Evolutionary conservation across 345 rosid genomes (phyloP), one percentile per base, ranked within the genome.

Genomic region (Arabidopsis arenosa): DNA sequence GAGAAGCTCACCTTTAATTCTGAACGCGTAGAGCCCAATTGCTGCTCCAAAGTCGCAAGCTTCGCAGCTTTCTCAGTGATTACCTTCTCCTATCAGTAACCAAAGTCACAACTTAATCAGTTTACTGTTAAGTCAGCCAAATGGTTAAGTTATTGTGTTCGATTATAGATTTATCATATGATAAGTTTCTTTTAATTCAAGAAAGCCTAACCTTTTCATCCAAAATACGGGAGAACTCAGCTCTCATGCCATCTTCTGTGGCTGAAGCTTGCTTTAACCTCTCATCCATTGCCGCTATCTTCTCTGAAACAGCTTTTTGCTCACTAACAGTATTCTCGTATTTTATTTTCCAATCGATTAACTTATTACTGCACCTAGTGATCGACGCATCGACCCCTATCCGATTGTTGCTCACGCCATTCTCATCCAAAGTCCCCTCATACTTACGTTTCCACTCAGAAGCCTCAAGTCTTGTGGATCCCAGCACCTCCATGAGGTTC

Each of bases 391-490:
- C 68, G 32, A 55, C 64, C 7, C 63, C 77, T 33, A 36, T 28
- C 17, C 21, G 9, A 66, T 48, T 51, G 62, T 59, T 78, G 63
- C 73, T 59, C 49, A 7, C 52, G 6, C 63, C 73, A 76, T 52
- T 76, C 68, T 72, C 71, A 67, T 72, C 66, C 65, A 80, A 75
- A 37, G 72, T 59, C 66, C 41, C 84, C 60, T 83, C 84, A 68
- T 79, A 79, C 72, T 80, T 84, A 43, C 72, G 65, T 75, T 81
- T 74, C 87, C 82, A 86, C 55, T 72, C 81, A 60, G 81, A 68
- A 45, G 85, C 76, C 35, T 82, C 89, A 56, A 79, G 79, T 80
- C 81, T 79, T 30, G 80, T 48, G 11, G 82, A 79, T 60, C 82
- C 87, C 68, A 84, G 26, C 47, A 66, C 76, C 40, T 82, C 82